Conservation (phyloP, 768 basidiomycete genomes). For the Pleurotus pulmonarius region DNA sequence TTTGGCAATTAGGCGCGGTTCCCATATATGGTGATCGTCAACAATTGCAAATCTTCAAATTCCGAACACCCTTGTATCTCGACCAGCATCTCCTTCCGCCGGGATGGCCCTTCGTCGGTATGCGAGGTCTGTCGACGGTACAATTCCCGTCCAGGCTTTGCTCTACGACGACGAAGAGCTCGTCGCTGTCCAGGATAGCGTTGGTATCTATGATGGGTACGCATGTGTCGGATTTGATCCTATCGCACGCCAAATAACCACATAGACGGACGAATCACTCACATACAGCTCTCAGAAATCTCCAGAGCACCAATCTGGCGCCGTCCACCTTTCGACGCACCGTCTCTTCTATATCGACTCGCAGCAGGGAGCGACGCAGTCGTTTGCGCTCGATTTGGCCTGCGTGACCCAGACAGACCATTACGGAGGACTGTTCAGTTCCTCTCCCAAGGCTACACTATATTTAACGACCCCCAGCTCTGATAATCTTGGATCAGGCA, state of each 20-base stretch:
- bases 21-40: too few species aligned
- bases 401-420: conserved; percentile 74
- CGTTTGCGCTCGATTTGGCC: conserved; percentile 66
- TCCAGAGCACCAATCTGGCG: conserved; percentile 72
- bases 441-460: conserved; percentile 85
- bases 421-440: conserved; percentile 88
- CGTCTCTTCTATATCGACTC: conserved; percentile 79
- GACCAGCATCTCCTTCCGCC: too few species aligned
- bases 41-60: too few species aligned
- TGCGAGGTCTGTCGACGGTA: conserved; percentile 61
- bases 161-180: conserved; percentile 81
- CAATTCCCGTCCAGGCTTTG: conserved; percentile 72
- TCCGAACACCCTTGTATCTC: too few species aligned
- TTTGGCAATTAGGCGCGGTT: too few species aligned
- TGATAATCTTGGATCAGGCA: conserved; percentile 16
- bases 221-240: conserved; percentile 16
- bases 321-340: conserved; percentile 72
- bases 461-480: conserved; percentile 40
- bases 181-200: conserved; percentile 65
- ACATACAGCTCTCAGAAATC: conserved; percentile 74
- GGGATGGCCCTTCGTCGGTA: conserved; percentile 54
- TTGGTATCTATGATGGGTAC: conserved; percentile 93
- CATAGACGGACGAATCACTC: conserved; percentile 10
- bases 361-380: conserved; percentile 43
- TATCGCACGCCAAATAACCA: neutral